Evolutionary conservation across 345 rosid species (phyloP), one percentile per base, ranked within the genome.

Genomic region (Microthlaspi erraticum): DNA sequence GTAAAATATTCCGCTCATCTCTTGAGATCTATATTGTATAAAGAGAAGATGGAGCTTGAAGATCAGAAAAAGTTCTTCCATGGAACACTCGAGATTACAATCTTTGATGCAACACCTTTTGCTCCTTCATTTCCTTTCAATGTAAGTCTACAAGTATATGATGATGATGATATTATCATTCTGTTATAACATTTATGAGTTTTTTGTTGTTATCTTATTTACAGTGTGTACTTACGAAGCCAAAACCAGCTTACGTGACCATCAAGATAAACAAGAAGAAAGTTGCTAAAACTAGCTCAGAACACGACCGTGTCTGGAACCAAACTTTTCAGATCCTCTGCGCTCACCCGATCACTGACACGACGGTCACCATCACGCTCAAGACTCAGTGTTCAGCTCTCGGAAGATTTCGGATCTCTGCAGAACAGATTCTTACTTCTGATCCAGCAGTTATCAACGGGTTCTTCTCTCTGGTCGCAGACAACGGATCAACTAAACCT

Each of bases 11-110:
- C 26, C 42, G n/a, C 6, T 11, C 62, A 53, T n/a, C 7, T 10
- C 48, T 52, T 12, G 9, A 14, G 19, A 49, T n/a, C 10, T 11
- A 10, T 16, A 57, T 50, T 10, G 34, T 19, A 29, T 31, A 18
- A 41, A 32, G 75, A 63, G 20, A 64, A 57, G 13, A 77, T 77
- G 80, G 64, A 58, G 70, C 26, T 34, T 53, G 66, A 70, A 14
- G 71, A 70, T 20, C 78, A 77, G 42, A 72, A 52, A 32, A 82
- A 75, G 61, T 85, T 81, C 58, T 85, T 93, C 58, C 97, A 93
- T 73, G 98, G 98, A 70, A 93, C 97, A 68, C 84, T 93, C 46
- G 98, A 93, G 83, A 86, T 76, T 46, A 83, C 92, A 57, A 85
- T 93, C 48, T 90, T 93, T 62, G 83, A 88, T 64, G 93, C 97